Conservation (phyloP, 2,329 filamentous ascomycete species). For the Trichoderma simmonsii region DNA sequence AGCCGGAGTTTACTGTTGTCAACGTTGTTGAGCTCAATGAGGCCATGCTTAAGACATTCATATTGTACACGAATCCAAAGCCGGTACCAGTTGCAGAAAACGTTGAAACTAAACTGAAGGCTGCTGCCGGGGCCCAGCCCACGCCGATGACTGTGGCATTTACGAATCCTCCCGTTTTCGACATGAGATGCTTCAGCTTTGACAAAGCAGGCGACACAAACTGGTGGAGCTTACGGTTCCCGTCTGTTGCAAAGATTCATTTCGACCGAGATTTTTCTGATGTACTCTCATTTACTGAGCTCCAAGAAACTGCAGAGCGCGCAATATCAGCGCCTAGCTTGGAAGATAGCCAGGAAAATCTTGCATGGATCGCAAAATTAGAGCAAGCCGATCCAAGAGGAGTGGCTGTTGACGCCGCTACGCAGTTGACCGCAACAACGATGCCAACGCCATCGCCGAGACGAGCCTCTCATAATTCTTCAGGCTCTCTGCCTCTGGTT, state of each 20-base stretch:
- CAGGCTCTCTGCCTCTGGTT: slow-evolving; percentile 18
- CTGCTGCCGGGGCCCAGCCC: slow-evolving; percentile 43
- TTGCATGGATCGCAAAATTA: slow-evolving; percentile 59
- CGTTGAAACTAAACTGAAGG: slow-evolving; percentile 42
- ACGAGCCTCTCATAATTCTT: slow-evolving; percentile 27
- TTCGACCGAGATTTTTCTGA: slow-evolving; percentile 69
- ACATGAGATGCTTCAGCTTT: slow-evolving; percentile 76
- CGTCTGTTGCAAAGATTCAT: slow-evolving; percentile 72
- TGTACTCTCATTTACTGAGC: slow-evolving; percentile 63
- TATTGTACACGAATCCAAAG: slow-evolving; percentile 44
- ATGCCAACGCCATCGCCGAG: slow-evolving; percentile 35
- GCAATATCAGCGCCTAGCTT: slow-evolving; percentile 49
- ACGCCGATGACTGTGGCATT: slow-evolving; percentile 56
- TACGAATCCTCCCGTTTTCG: slow-evolving; percentile 69
- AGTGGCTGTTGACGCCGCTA: slow-evolving; percentile 41
- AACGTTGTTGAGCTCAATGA: slow-evolving; percentile 58
- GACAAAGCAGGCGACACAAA: slow-evolving; percentile 66
- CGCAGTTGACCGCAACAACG: slow-evolving; percentile 44
- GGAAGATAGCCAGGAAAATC: slow-evolving; percentile 59
- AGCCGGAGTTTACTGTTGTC: slow-evolving; percentile 64
- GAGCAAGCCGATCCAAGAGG: slow-evolving; percentile 51
- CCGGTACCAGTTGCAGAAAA: slow-evolving; percentile 40
- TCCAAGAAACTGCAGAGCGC: slow-evolving; percentile 63
- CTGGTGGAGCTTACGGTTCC: slow-evolving; percentile 75
- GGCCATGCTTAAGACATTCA: slow-evolving; percentile 50